Conservation (phyloP, 139 green algal species). For the Chlorella sp. region DNA sequence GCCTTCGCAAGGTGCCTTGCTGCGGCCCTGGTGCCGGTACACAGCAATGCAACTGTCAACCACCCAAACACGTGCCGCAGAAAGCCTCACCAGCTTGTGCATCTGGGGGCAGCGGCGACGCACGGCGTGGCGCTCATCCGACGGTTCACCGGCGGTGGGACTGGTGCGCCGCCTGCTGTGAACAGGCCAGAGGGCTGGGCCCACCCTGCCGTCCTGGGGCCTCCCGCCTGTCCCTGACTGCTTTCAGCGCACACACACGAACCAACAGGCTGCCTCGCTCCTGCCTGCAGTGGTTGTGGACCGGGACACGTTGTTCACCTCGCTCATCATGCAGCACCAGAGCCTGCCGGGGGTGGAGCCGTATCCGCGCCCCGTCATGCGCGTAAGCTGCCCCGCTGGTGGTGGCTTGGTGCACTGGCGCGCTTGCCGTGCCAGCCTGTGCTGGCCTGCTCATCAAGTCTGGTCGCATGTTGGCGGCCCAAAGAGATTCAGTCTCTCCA, state of each 20-base stretch:
- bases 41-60: too few species aligned
- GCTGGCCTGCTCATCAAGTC: too few species aligned
- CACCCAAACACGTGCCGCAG: constrained; percentile 41
- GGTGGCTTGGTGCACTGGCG: too few species aligned
- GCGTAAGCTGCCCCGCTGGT: neutral
- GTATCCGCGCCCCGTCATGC: constrained; percentile 94
- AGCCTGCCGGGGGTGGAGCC: constrained; percentile 64
- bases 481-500: too few species aligned
- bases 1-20: too few species aligned
- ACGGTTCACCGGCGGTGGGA: constrained; percentile 96
- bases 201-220: neutral
- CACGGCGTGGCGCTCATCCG: constrained; percentile 76
- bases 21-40: too few species aligned
- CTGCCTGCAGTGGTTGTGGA: constrained; percentile 88
- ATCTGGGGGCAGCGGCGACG: constrained; percentile 61
- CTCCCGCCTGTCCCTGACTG: too few species aligned
- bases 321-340: constrained; percentile 54
- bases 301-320: constrained; percentile 74
- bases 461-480: too few species aligned
- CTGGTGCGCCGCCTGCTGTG: constrained; percentile 26
- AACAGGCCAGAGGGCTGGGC: too few species aligned
- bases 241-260: too few species aligned
- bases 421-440: too few species aligned
- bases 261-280: too few species aligned
- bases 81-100: constrained; percentile 81